These are phyloP conservation scores for Trichoderma cornu-damae DNA, from an alignment of 2,329 filamentous ascomycete species.

Conservation along the genomic window DNA sequence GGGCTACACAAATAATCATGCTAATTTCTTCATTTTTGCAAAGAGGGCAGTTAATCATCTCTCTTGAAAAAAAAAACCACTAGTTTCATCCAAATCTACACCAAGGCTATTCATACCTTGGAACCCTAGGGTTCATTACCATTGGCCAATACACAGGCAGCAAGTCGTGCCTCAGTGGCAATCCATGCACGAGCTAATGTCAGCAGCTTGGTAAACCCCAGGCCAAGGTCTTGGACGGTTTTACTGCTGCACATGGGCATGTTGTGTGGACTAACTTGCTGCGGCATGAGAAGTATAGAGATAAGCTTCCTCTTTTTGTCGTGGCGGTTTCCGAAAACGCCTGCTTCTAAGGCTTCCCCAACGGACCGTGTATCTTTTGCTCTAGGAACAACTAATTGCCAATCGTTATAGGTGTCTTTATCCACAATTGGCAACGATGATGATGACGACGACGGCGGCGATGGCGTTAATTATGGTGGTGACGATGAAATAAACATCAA, in stretches of 20 bases:
- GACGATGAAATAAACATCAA: too few species aligned
- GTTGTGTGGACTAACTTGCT: neutral
- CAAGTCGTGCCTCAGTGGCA: neutral
- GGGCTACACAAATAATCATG: too few species aligned
- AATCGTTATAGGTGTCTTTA: too few species aligned
- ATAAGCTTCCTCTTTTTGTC: slow-evolving; percentile 4
- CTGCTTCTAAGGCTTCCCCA: neutral
- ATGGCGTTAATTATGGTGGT: too few species aligned
- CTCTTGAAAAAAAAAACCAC: too few species aligned
- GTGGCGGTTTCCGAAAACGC: neutral
- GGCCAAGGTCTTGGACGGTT: too few species aligned
- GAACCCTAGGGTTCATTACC: neutral
- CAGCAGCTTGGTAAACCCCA: neutral
- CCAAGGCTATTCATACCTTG: neutral
- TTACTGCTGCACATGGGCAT: neutral
- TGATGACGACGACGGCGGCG: too few species aligned
- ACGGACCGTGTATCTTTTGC: neutral
- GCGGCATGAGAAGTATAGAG: neutral
- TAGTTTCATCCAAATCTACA: neutral
- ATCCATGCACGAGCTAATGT: neutral
- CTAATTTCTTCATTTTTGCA: neutral
- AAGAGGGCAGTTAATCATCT: too few species aligned
- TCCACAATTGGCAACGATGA: too few species aligned
- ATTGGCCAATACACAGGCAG: neutral
- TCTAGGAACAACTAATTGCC: neutral